Base-by-base conservation (phyloP, 2,329 filamentous ascomycete species). In the Alternaria ethzedia region DNA sequence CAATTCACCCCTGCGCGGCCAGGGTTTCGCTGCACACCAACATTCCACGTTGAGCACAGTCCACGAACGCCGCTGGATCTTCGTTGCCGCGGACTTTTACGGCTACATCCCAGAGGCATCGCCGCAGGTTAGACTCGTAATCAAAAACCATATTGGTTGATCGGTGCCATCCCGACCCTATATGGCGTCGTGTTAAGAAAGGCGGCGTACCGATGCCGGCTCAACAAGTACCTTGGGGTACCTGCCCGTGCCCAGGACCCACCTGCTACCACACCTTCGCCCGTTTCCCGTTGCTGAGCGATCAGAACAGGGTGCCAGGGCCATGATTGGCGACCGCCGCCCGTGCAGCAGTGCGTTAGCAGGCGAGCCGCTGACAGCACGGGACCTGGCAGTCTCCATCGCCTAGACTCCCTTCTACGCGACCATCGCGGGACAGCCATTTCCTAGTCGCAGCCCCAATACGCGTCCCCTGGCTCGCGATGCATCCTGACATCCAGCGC, bases 141-240 rank as follows among this genome's bases (percentile, higher is more conserved):
- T 79, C 74, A 77, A 77, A 74, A 69, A 59, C 57, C 70, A 78
- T 76, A 80, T 80, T 79, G 74, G 72, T 64, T 76, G 75, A 78
- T 75, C 68, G 69, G 73, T 75, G 73, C 73, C 59, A 75, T 69
- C 71, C 75, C 61, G 60, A 63, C 67, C 71, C 70, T 75, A 75
- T 78, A 76, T 67, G 66, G 47, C 64, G 44, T 59, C 62, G 45
- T 68, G 54, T 72, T 75, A 75, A 71, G 58, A 46, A 54, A 43
- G 44, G 64, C 65, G 55, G 68, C 70, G 67, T 74, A 75, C 75
- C 72, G 70, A 74, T 72, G 72, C 73, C 74, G 73, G 75, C 69
- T 73, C 66, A 62, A 70, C 71, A 75, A 69, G 75, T 75, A 77
- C 68, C 68, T 67, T 70, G 69, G 68, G 57, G 75, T 77, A 63